phyloP scores from a whole-genome alignment of 805 yeast species.

The Hanseniaspora hatyaiensis region DNA sequence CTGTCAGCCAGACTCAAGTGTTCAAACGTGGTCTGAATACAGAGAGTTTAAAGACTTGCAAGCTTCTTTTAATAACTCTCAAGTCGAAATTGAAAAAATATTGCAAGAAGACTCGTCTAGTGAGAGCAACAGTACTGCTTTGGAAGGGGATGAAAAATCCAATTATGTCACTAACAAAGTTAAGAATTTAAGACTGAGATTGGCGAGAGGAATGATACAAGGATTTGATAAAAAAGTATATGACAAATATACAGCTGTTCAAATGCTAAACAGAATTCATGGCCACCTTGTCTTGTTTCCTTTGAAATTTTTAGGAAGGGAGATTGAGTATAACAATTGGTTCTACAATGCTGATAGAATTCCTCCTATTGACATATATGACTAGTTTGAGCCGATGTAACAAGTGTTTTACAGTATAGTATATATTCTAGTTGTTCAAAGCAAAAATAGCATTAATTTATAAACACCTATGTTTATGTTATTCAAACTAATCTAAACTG shows the following conservation, averaged over 20 bases:
- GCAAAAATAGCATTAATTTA: too few relatives aligned
- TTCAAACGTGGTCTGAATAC: conserved; percentile 82
- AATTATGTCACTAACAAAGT: neutral
- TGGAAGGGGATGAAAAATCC: neutral
- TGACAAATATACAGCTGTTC: conserved; percentile 67
- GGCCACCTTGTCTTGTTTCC: conserved; percentile 92
- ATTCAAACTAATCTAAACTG: conserved; percentile 25
- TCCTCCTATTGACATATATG: conserved; percentile 91
- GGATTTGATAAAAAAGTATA: conserved; percentile 39
- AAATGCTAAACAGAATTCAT: conserved; percentile 55
- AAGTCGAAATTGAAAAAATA: conserved; percentile 25
- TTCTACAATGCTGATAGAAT: conserved; percentile 84
- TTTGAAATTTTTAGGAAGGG: conserved; percentile 75
- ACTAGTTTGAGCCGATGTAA: too few relatives aligned
- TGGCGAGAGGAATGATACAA: conserved; percentile 26
- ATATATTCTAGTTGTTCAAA: too few relatives aligned
- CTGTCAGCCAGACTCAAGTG: conserved; percentile 88
- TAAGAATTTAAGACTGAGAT: conserved; percentile 24
- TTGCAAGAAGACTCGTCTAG: neutral
- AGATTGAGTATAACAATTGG: conserved; percentile 88
- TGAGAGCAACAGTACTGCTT: neutral
- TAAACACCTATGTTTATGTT: too few relatives aligned
- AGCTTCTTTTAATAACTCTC: conserved; percentile 40
- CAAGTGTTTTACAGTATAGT: too few relatives aligned
- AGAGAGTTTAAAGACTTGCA: conserved; percentile 53